These are phyloP conservation scores for Teratosphaeria gauchensis DNA, from an alignment of 2,329 filamentous ascomycete species.

Conservation along the genomic window DNA sequence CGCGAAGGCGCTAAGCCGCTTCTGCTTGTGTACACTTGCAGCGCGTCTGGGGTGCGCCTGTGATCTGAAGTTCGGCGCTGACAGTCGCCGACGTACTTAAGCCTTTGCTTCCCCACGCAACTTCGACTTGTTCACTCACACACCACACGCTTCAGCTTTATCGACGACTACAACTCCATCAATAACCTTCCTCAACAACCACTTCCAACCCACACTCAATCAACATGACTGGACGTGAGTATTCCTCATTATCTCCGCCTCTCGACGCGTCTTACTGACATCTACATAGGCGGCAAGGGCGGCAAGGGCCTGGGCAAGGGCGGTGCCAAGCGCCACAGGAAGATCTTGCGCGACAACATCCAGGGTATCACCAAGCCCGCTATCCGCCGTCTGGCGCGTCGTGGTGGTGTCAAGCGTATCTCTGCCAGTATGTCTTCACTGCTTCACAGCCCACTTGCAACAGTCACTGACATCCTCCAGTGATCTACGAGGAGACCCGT, in stretches of 20 bases:
- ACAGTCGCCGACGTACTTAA: neutral
- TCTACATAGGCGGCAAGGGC: conserved; percentile 64
- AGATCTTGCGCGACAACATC: conserved; percentile 99
- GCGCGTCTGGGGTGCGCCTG: neutral
- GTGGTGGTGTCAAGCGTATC: conserved; percentile 99
- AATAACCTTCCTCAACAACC: conserved; percentile 12
- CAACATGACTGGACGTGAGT: conserved; percentile 45
- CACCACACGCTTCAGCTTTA: conserved; percentile 14
- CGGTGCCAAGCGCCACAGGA: conserved; percentile 96
- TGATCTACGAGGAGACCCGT: conserved; percentile 79
- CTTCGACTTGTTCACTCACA: conserved; percentile 13
- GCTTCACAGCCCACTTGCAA: conserved; percentile 16
- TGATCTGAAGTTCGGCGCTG: neutral
- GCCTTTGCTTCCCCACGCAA: conserved; percentile 1
- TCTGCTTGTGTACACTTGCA: neutral
- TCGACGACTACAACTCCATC: conserved; percentile 17
- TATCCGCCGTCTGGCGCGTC: conserved; percentile 94
- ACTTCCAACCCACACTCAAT: conserved; percentile 18
- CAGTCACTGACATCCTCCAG: conserved; percentile 24
- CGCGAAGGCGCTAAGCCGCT: neutral
- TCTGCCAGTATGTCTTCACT: conserved; percentile 60
- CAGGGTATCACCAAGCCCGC: conserved; percentile 98
- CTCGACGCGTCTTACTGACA: conserved; percentile 15
- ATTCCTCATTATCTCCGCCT: conserved; percentile 7
- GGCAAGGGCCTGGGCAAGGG: conserved; percentile 98